Evolutionary conservation across 78 protist species (phyloP), one percentile per base, ranked within the genome.

Genomic region (Dictyostelium purpureum): DNA sequence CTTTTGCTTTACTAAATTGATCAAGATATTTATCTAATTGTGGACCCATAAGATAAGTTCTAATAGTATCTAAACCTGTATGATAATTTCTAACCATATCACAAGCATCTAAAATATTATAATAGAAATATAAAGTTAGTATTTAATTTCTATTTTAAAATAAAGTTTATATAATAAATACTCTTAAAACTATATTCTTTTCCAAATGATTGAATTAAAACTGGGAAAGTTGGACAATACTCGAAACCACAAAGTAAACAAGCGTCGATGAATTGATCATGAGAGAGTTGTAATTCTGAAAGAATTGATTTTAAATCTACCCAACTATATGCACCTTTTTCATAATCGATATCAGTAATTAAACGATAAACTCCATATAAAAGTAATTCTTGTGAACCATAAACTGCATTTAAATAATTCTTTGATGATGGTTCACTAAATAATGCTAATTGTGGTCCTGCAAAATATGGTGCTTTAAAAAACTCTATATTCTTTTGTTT

Each of bases 261-360:
- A 11, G 92, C 92, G 61, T 85, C 92, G 9, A 85, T 77, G 28
- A 85, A 85, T 61, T 85, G 92, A 59, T 85, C 92, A 59, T 85
- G 92, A 33, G 92, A 59, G 19, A 85, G 6, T 18, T 42, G 70
- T n/a, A 85, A 73, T 47, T 79, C 88, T 28, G 28, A 31, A 18
- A 85, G 10, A n/a, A 85, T 61, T 24, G 69, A 24, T 66, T 85
- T 85, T 31, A 85, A 73, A 73, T 85, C 92, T 21, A 85, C 76
- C 92, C 92, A 85, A 40, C 24, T 33, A 38, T 71, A 85, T 56
- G 56, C 26, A 33, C 92, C 92, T 73, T 85, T 85, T 61, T 85
- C 92, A 73, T 56, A 85, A 61, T 85, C 92, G 12, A 85, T 85
- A 73, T 85, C 92, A 16, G 54, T 77, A 51, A 85, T 85, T 45